Conservation (phyloP, 2,329 filamentous ascomycete species). For the Colletotrichum brevisporum region DNA sequence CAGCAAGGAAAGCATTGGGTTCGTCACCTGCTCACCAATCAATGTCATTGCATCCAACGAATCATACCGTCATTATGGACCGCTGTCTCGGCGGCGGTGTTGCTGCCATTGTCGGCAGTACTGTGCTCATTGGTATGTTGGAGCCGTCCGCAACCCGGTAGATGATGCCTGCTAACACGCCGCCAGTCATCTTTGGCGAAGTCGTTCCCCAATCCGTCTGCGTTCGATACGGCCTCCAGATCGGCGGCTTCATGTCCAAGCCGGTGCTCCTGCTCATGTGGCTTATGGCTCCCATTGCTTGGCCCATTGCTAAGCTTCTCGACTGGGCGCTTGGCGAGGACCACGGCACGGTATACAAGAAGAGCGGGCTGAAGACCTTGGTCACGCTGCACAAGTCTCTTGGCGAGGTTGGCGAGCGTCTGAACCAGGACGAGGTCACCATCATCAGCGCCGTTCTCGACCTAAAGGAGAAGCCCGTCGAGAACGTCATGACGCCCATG, state of each 20-base stretch:
- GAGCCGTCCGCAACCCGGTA: not conserved
- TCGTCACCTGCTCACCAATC: constrained; percentile 90
- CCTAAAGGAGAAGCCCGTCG: constrained; percentile 95
- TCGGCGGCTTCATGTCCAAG: constrained; percentile 93
- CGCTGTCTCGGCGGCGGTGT: constrained; percentile 94
- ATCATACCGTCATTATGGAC: constrained; percentile 94
- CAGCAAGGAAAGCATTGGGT: constrained; percentile 96
- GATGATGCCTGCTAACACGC: not conserved
- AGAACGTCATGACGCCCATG: constrained; percentile 98
- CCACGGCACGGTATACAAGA: constrained; percentile 96
- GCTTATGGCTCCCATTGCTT: constrained; percentile 88
- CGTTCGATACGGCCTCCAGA: constrained; percentile 94
- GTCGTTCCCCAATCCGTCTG: constrained; percentile 96
- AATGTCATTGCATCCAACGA: constrained; percentile 99
- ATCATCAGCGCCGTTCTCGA: constrained; percentile 98
- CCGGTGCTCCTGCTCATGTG: constrained; percentile 93
- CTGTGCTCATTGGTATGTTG: constrained; percentile 86
- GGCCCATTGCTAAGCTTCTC: constrained; percentile 95
- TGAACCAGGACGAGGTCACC: constrained; percentile 98
- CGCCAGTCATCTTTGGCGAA: constrained; percentile 94
- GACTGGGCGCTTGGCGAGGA: constrained; percentile 93
- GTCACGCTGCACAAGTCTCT: constrained; percentile 95
- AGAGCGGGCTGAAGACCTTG: constrained; percentile 95
- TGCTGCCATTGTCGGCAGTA: constrained; percentile 94
- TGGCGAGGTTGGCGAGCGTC: constrained; percentile 86